Evolutionary conservation across 106 monocot genomes (phyloP), one percentile per base, ranked within the genome.

Genomic region (Acorus gramineus): DNA sequence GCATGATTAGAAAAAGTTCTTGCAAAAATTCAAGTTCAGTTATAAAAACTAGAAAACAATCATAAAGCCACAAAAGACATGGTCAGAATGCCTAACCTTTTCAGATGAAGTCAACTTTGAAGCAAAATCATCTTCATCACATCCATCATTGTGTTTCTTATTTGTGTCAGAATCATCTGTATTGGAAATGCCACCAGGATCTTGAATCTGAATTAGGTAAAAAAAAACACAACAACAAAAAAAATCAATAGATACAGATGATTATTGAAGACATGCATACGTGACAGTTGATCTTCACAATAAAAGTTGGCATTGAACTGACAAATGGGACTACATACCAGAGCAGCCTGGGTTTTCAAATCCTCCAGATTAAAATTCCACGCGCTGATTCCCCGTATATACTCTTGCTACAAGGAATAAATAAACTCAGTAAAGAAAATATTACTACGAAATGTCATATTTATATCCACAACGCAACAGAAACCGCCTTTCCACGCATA

Each of bases 351-450:
- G 70, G 74, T 58, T 85, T 88, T 96, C 77, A 96, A 77, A 52
- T 96, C 96, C 50, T 96, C 85, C 42, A 96, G 57, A 73, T 96
- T 87, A 69, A 96, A 96, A 68, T 96, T 96, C 96, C 91, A 96
- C 11, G 71, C 87, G 73, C 96, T 96, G 56, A 96, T 87, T 70
- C 96, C 96, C 50, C 75, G 70, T 55, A 87, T 91, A 54, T 96
- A 96, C 53, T 90, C 84, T 82, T 77, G 74, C 95, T 95, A 78
- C 61, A 84, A 78, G 3, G 8, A n/a, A 9, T 44, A 28, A 28
- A 28, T 28, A 28, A 28, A 28, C 28, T 28, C 28, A 28, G 28
- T 28, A 28, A 28, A 28, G 28, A 28, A 28, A 28, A 28, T 28
- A 28, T 1, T 28, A 28, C 28, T 28, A 28, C 28, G 28, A 28